Evolutionary conservation across 352 stramenopile species (phyloP).

Genomic region (Pythium plurisporium): DNA sequence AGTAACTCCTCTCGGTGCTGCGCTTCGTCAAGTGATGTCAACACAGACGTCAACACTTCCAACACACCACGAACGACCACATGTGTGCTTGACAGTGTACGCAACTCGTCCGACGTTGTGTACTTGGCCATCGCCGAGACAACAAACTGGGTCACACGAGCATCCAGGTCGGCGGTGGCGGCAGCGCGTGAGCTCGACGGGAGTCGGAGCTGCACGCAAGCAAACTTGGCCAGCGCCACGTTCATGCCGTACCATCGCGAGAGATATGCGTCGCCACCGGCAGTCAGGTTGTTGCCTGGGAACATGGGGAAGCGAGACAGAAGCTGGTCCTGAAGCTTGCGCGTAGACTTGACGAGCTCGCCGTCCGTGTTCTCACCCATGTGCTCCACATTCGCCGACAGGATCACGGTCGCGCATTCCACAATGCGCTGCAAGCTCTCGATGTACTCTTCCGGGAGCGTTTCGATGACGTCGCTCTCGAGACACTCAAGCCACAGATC

Average conservation of each 20-base stretch:
- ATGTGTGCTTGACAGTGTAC: constrained; percentile 49
- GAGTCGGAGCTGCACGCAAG: constrained; percentile 45
- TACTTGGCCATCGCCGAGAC: constrained; percentile 59
- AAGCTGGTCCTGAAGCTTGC: constrained; percentile 49
- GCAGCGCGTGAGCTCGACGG: constrained; percentile 1
- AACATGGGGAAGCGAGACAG: constrained; percentile 60
- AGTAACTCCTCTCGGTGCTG: constrained; percentile 43
- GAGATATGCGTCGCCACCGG: constrained; percentile 36
- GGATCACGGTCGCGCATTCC: constrained; percentile 57
- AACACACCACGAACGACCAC: constrained; percentile 56
- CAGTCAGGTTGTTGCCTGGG: constrained; percentile 39
- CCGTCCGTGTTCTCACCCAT: constrained; percentile 19
- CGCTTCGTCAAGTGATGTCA: constrained; percentile 12
- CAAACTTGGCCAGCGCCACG: constrained; percentile 58
- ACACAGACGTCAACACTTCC: constrained; percentile 50
- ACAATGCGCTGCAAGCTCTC: constrained; percentile 78
- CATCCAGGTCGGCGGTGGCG: constrained; percentile 29
- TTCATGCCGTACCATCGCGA: constrained; percentile 76
- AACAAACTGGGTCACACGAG: constrained; percentile 49
- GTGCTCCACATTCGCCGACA: constrained; percentile 40
- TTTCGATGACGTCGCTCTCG: constrained; percentile 45
- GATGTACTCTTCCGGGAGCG: constrained; percentile 54
- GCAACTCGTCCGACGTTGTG: constrained; percentile 51
- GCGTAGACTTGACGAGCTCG: constrained; percentile 27
- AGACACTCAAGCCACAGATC: constrained; percentile 77